phyloP scores from a whole-genome alignment of 176 grass and related monocot species.

The Hyparrhenia diplandra region DNA sequence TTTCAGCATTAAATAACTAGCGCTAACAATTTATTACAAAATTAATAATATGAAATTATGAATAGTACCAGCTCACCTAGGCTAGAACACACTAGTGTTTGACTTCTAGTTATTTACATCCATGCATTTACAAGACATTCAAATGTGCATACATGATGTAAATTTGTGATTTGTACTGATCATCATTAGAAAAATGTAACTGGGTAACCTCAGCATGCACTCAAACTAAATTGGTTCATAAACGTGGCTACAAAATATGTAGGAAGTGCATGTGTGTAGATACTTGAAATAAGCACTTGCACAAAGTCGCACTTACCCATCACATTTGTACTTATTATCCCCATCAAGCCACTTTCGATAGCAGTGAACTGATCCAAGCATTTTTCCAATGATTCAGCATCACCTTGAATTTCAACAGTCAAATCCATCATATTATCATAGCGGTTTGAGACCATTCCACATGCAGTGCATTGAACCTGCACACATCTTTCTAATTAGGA shows the following conservation, averaged over 20 bases:
- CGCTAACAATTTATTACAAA: too few relatives aligned
- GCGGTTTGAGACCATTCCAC: slow-evolving; percentile 86
- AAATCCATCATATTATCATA: slow-evolving; percentile 99
- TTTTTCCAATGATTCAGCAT: slow-evolving; percentile 82
- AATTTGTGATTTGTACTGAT: too few relatives aligned
- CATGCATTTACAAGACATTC: too few relatives aligned
- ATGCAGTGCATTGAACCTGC: slow-evolving; percentile 81
- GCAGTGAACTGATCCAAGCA: slow-evolving; percentile 97
- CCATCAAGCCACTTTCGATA: slow-evolving; percentile 98
- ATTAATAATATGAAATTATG: too few relatives aligned
- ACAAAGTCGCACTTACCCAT: slow-evolving; percentile 68
- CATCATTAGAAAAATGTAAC: not conserved
- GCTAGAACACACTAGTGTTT: too few relatives aligned
- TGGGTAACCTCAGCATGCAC: not conserved
- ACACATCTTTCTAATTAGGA: slow-evolving; percentile 26
- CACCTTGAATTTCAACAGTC: slow-evolving; percentile 99
- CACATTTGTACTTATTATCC: slow-evolving; percentile 96
- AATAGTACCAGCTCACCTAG: too few relatives aligned
- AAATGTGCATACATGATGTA: too few relatives aligned
- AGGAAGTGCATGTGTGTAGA: slow-evolving; percentile 1
- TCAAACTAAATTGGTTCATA: slow-evolving; percentile 4
- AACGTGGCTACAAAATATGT: not conserved
- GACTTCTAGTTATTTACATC: not conserved
- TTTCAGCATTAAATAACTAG: too few relatives aligned
- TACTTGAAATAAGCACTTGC: slow-evolving; percentile 6